These are phyloP conservation scores for Microthlaspi erraticum DNA, from an alignment of 345 rosid genomes.

Conservation along the genomic window DNA sequence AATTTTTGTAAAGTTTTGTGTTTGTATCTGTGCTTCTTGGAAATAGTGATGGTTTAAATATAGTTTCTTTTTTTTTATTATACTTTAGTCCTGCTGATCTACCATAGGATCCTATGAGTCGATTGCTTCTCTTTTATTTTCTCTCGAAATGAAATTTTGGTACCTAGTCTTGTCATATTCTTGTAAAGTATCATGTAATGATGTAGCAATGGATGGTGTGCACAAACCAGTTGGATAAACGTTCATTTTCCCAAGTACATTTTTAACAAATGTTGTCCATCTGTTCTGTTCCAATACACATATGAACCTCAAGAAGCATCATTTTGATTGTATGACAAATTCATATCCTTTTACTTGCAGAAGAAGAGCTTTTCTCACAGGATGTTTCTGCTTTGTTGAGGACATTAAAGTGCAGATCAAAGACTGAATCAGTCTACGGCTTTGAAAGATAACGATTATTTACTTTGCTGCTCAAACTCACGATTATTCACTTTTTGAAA, in stretches of 20 bases:
- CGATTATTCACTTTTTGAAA: too few relatives aligned
- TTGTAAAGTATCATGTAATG: not conserved
- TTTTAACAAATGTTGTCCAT: conserved; percentile 5
- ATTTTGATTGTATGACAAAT: conserved; percentile 1
- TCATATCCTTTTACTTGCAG: not conserved
- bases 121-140: not conserved
- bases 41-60: conserved; percentile 17
- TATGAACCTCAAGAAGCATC: not conserved
- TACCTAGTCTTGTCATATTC: not conserved
- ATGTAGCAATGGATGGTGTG: not conserved
- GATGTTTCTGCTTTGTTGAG: not conserved
- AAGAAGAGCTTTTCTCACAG: not conserved
- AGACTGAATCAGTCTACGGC: not conserved
- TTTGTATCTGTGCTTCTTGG: conserved; percentile 6
- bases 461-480: too few relatives aligned
- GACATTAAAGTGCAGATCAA: not conserved
- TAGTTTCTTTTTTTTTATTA: not conserved
- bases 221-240: not conserved
- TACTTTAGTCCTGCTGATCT: not conserved
- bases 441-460: not conserved
- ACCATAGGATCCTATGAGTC: not conserved
- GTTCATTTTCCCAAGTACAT: not conserved
- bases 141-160: not conserved
- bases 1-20: not conserved
- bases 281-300: not conserved